Conservation (phyloP, 441 rosid species). For the Daphne laureola region DNA sequence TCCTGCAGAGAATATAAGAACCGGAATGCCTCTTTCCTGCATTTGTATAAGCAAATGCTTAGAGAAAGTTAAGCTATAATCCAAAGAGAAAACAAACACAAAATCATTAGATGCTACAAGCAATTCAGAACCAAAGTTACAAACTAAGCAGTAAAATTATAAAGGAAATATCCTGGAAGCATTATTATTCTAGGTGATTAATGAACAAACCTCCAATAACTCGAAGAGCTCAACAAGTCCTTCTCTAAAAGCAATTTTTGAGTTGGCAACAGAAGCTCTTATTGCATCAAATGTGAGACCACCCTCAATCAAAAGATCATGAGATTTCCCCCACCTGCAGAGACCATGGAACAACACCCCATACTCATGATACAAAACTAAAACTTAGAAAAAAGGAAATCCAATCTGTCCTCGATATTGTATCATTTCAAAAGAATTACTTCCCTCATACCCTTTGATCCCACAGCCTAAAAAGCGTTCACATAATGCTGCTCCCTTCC, state of each 20-base stretch:
- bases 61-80: conserved; percentile 1
- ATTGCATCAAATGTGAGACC: conserved; percentile 75
- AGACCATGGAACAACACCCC: conserved; percentile 3
- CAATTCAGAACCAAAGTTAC: no score
- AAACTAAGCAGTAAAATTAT: no score
- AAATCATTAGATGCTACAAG: background rate
- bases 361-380: background rate
- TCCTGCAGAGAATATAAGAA: conserved; percentile 84
- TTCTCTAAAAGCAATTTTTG: conserved; percentile 69
- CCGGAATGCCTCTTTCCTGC: conserved; percentile 69
- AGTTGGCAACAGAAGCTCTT: conserved; percentile 46
- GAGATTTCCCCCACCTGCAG: conserved; percentile 80
- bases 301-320: conserved; percentile 76
- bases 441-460: background rate
- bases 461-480: no score
- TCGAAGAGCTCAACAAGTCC: conserved; percentile 67
- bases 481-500: no score
- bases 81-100: background rate
- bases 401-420: background rate
- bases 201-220: conserved; percentile 56
- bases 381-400: background rate
- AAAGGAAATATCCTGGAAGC: no score
- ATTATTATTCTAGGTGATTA: background rate
- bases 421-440: background rate
- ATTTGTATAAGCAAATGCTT: conserved; percentile 11